phyloP scores from a whole-genome alignment of 1,284 basidiomycete species.

The Dichomitus squalens region DNA sequence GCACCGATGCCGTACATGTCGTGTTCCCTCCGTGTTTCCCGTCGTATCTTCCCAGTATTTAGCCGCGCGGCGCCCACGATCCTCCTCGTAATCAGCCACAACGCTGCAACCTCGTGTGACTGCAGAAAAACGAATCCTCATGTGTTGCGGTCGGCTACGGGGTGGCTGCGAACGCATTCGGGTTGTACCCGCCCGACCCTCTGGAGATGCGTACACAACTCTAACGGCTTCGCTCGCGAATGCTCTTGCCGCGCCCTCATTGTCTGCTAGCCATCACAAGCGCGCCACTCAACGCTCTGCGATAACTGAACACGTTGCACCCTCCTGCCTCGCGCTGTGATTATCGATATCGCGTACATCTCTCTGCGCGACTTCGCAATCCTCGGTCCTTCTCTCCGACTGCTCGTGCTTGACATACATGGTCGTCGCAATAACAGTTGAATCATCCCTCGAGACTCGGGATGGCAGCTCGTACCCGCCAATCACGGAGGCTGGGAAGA shows the following conservation, averaged over 20 bases:
- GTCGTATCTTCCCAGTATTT: slow-evolving; percentile 3
- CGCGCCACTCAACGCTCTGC: slow-evolving; percentile 11
- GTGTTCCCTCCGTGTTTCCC: slow-evolving; percentile 5
- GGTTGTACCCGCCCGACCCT: slow-evolving; percentile 12
- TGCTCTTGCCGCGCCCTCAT: slow-evolving; percentile 13
- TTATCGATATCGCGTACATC: slow-evolving; percentile 19
- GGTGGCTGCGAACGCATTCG: slow-evolving; percentile 5
- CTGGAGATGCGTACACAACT: slow-evolving; percentile 17
- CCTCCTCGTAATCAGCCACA: slow-evolving; percentile 12
- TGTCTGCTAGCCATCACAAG: slow-evolving; percentile 12
- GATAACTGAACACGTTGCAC: slow-evolving; percentile 18
- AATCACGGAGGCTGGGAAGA: slow-evolving; percentile 10
- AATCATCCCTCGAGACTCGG: background rate
- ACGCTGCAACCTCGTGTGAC: slow-evolving; percentile 19
- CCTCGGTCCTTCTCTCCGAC: background rate
- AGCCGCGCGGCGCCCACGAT: slow-evolving; percentile 16
- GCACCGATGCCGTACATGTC: slow-evolving; percentile 17
- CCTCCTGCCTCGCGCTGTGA: slow-evolving; percentile 6
- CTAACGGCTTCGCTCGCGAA: slow-evolving; percentile 19
- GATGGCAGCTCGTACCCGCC: background rate
- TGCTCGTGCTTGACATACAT: background rate
- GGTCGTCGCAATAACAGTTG: background rate
- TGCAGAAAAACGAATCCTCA: background rate
- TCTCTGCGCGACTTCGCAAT: background rate
- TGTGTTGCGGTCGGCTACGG: slow-evolving; percentile 7